Percentiles rank a stretch among this genome's conserved stretches.
phyloP scores from a whole-genome alignment of 225 moss, liverwort and hornwort genomes.

The Neckera pumila region DNA sequence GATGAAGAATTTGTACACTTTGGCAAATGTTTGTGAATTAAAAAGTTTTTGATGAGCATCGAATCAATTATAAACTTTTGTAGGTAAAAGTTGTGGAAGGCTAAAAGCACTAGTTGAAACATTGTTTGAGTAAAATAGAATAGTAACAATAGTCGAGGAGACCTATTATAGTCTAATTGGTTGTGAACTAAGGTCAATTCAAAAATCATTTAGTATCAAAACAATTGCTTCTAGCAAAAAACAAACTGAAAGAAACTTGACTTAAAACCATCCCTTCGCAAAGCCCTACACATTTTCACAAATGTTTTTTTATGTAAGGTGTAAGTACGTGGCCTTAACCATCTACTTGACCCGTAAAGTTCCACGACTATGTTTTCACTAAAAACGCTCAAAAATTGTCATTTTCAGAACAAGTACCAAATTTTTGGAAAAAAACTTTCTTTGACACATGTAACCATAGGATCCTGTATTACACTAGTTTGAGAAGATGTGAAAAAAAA shows the following conservation, averaged over 20 bases:
- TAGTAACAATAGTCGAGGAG: background rate
- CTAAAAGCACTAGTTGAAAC: background rate
- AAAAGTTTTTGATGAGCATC: background rate
- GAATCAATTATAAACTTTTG: background rate
- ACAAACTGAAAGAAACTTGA: background rate
- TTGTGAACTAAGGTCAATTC: background rate
- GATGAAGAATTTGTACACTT: background rate
- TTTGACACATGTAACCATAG: no score
- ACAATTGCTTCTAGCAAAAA: background rate
- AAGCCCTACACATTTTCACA: no score
- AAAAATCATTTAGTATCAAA: background rate
- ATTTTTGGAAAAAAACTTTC: no score
- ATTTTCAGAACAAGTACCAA: no score
- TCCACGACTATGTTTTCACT: no score
- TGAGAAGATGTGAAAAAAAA: no score
- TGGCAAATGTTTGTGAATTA: background rate
- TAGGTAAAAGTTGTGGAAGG: background rate
- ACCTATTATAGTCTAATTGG: background rate
- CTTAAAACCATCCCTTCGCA: background rate
- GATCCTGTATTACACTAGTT: no score
- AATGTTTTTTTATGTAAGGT: no score
- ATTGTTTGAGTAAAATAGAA: background rate
- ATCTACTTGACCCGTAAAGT: no score
- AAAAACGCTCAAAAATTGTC: no score
- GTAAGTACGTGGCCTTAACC: no score